Evolutionary conservation across 768 basidiomycete genomes (phyloP), one percentile per base, ranked within the genome.

Genomic region (Lyophyllum shimeji): DNA sequence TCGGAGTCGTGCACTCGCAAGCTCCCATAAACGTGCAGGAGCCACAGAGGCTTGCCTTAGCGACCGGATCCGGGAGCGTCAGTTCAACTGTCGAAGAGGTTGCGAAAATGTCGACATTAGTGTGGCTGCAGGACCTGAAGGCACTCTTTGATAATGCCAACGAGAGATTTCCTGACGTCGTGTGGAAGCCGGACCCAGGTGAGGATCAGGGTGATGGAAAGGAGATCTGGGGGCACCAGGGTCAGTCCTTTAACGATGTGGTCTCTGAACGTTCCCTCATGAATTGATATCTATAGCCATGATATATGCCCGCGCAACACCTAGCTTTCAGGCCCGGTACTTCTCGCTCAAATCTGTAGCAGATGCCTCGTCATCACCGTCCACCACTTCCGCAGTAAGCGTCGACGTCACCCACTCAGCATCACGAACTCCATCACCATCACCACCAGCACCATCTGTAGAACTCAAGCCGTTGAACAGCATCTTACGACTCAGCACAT

Each of bases 171-270:
- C 89, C 91, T n/a, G 96, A 98, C 73, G 94, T 98, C 48, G 85
- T 93, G 17, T 98, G 96, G 95, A 85, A 87, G 68, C 76, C 87
- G 18, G 68, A 67, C 0, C 73, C 64, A 33, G 83, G 82, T 29
- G 81, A 81, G 49, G 78, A 79, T 56, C 75, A 73, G 11, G 82
- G 78, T 37, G 74, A 76, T 44, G 71, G 71, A 44, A 79, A 80
- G 53, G 84, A 89, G 61, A 85, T 97, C 24, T 97, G 90, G 87
- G 95, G 92, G 3, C 96, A 98, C 71, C 96, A 97, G 83, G 95
- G 95, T 96, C 29, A 15, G 82, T 69, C 27, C 33, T 46, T 44
- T 24, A 7, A 27, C 33, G n/a, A 3, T 42, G 2, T 12, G 27
- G 29, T 23, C 21, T 2, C 18, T 11, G 13, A 17, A 29, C 23